phyloP scores from a whole-genome alignment of 371 early-diverging fungal species.

The Lichtheimia ornata region DNA sequence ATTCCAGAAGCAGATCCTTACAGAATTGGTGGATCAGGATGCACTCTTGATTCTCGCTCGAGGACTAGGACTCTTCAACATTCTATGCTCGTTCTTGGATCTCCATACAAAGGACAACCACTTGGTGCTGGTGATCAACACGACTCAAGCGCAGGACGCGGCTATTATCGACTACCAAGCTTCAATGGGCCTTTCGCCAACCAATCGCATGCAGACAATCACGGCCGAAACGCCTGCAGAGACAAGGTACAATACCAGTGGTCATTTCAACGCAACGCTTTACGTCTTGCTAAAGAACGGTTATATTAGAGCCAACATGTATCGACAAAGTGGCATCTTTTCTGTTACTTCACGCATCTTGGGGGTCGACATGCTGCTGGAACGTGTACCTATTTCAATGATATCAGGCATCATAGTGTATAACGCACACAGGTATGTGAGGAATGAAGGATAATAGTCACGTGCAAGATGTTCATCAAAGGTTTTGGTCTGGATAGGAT shows the following conservation, averaged over 20 bases:
- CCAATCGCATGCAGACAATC: slow-evolving; percentile 47
- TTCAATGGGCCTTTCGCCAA: slow-evolving; percentile 34
- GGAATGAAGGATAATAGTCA: not conserved
- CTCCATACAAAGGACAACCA: slow-evolving; percentile 69
- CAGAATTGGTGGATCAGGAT: slow-evolving; percentile 72
- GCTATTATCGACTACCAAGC: slow-evolving; percentile 60
- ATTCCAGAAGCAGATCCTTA: slow-evolving; percentile 74
- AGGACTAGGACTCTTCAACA: slow-evolving; percentile 77
- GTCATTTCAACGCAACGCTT: not conserved
- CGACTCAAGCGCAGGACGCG: slow-evolving; percentile 64
- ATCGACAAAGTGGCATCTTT: slow-evolving; percentile 88
- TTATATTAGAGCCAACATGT: slow-evolving; percentile 60
- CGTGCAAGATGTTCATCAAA: too few relatives aligned
- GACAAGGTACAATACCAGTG: slow-evolving; percentile 40
- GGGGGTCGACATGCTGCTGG: slow-evolving; percentile 92
- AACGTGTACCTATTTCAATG: slow-evolving; percentile 72
- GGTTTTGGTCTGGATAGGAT: slow-evolving; percentile 49
- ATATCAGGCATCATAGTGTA: slow-evolving; percentile 88
- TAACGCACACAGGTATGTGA: slow-evolving; percentile 78
- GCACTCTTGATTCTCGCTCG: slow-evolving; percentile 81
- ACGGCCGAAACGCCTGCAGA: slow-evolving; percentile 69
- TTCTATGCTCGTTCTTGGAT: slow-evolving; percentile 70
- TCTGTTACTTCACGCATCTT: slow-evolving; percentile 89
- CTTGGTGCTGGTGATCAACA: slow-evolving; percentile 84
- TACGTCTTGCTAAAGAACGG: not conserved